Conservation (phyloP, 2,329 filamentous ascomycete species). For the Verticillium albo-atrum region DNA sequence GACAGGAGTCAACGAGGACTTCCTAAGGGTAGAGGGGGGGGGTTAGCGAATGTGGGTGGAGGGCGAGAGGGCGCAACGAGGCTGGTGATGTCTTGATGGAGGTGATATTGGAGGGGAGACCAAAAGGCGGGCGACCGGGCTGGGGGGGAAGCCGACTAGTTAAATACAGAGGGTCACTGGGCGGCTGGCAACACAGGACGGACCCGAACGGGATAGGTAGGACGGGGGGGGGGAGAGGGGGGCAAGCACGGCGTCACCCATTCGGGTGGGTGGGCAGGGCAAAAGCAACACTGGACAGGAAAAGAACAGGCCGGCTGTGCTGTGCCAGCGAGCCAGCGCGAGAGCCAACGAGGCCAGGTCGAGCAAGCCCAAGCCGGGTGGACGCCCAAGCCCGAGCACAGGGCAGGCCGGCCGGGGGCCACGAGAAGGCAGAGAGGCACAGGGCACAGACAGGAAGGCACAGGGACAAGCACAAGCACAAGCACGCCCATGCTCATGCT, state of each 20-base stretch:
- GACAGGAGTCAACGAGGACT: slow-evolving; percentile 73
- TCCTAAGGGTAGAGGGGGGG: slow-evolving; percentile 46
- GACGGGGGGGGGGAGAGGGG: background rate
- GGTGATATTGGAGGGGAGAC: slow-evolving; percentile 22
- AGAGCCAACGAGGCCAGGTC: background rate
- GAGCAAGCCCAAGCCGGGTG: background rate
- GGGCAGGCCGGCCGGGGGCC: no score
- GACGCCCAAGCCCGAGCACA: background rate
- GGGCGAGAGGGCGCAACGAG: slow-evolving; percentile 9
- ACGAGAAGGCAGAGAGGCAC: no score
- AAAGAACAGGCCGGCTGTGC: background rate
- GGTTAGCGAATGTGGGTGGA: slow-evolving; percentile 20
- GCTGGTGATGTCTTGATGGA: slow-evolving; percentile 10
- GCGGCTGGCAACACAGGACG: background rate
- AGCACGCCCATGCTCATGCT: background rate
- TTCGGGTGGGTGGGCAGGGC: background rate
- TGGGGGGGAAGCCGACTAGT: slow-evolving; percentile 32
- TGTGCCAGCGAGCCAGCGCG: background rate
- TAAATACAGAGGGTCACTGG: slow-evolving; percentile 18
- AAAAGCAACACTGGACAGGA: background rate
- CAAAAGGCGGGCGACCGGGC: slow-evolving; percentile 29
- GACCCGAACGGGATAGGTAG: background rate
- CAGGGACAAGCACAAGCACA: background rate
- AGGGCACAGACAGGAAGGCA: no score
- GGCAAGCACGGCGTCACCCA: background rate